Evolutionary conservation across 768 basidiomycete genomes (phyloP).

Genomic region (Hygrophorus russula): DNA sequence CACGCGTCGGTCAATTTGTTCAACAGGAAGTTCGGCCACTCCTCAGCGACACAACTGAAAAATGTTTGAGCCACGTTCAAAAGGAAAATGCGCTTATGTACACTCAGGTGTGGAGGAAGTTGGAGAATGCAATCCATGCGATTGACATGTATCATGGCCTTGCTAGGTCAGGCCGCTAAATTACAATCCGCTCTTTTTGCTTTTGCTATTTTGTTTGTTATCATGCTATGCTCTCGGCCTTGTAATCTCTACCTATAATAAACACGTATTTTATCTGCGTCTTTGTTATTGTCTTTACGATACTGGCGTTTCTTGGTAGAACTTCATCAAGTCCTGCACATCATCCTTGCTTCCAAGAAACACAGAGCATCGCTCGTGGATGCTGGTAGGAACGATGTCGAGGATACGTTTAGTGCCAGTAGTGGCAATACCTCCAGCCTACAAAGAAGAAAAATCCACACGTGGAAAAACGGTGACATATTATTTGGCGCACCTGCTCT

Average conservation of each 20-base stretch:
- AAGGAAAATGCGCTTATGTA: neutral
- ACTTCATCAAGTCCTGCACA: conserved; percentile 81
- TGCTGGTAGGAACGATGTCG: conserved; percentile 74
- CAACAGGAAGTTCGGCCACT: neutral
- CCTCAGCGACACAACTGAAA: neutral
- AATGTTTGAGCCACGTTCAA: neutral
- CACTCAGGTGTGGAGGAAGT: neutral
- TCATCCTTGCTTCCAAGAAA: conserved; percentile 93
- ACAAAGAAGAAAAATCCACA: conserved; percentile 10
- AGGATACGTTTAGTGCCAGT: conserved; percentile 91
- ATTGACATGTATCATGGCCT: neutral
- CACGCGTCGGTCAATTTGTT: neutral
- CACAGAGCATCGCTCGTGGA: conserved; percentile 88
- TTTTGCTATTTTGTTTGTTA: no score
- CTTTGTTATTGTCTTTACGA: neutral
- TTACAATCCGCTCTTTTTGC: no score
- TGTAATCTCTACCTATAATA: no score
- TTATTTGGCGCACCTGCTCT: conserved; percentile 55
- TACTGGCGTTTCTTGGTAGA: conserved; percentile 44
- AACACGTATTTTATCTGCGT: neutral
- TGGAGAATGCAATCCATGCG: neutral
- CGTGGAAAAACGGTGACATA: neutral
- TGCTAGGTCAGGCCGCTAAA: no score
- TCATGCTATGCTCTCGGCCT: no score
- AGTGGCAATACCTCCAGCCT: conserved; percentile 95